Evolutionary conservation across 1,284 basidiomycete genomes (phyloP).

Genomic region (Pyrrhoderma lamaoense): DNA sequence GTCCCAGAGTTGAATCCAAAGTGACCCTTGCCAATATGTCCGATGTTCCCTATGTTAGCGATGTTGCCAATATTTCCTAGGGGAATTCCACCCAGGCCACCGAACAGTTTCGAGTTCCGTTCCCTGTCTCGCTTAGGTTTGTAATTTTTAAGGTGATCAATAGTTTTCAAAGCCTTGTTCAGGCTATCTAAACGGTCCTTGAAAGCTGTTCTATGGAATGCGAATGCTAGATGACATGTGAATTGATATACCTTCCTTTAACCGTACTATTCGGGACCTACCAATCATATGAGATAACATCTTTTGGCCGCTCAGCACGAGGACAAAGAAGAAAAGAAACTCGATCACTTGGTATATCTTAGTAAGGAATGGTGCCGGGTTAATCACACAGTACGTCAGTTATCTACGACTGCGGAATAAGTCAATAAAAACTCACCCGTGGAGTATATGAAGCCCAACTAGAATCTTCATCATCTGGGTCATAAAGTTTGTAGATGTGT

Average conservation of each 20-base stretch:
- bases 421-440: conserved; percentile 25
- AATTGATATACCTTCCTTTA: not conserved
- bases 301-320: conserved; percentile 52
- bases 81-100: conserved; percentile 34
- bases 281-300: conserved; percentile 61
- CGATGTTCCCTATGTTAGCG: no score
- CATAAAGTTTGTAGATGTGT: conserved; percentile 51
- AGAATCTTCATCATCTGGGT: conserved; percentile 30
- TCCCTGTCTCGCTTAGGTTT: conserved; percentile 43
- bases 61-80: no score
- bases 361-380: not conserved
- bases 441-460: conserved; percentile 55
- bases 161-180: conserved; percentile 45
- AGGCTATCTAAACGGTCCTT: conserved; percentile 62
- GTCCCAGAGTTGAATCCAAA: conserved; percentile 20
- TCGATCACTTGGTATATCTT: conserved; percentile 51
- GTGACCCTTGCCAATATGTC: conserved; percentile 19
- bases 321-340: conserved; percentile 62
- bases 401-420: not conserved
- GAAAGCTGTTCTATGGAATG: conserved; percentile 72
- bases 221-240: conserved; percentile 38
- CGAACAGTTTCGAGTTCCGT: conserved; percentile 8
- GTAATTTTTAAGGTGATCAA: conserved; percentile 66
- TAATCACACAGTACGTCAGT: no score
- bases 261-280: conserved; percentile 19